Evolutionary conservation across 106 monocot species (phyloP).

Genomic region (Dactylorhiza incarnata): DNA sequence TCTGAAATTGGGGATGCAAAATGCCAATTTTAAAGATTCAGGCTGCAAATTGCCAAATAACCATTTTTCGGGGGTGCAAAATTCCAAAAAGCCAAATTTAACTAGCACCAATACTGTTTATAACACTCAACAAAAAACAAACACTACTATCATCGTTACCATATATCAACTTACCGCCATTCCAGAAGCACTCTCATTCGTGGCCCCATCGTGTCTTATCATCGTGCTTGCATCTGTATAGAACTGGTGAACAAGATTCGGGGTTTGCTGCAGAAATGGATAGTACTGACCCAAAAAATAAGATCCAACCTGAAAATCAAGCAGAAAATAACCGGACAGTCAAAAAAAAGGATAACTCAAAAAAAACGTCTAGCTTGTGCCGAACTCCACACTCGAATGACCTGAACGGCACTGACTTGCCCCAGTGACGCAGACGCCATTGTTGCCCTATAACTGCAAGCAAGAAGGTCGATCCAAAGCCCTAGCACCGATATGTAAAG

Average conservation of each 20-base stretch:
- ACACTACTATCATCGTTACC: background rate
- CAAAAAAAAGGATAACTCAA: background rate
- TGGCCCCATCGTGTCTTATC: slow-evolving; percentile 39
- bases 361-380: background rate
- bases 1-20: no score
- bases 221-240: slow-evolving; percentile 52
- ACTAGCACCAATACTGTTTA: no score
- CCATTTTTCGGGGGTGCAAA: no score
- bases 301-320: slow-evolving; percentile 40
- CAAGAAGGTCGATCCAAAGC: background rate
- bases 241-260: slow-evolving; percentile 45
- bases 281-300: slow-evolving; percentile 61
- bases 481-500: background rate
- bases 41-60: no score
- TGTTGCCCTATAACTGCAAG: slow-evolving; percentile 7
- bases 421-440: slow-evolving; percentile 30
- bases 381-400: background rate
- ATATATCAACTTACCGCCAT: slow-evolving; percentile 25
- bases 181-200: slow-evolving; percentile 21
- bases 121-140: background rate
- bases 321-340: background rate
- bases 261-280: slow-evolving; percentile 39
- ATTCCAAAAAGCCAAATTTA: no score
- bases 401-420: slow-evolving; percentile 27
- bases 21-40: no score